A percentile compares a stretch with the other conserved stretches of the same genome.
These are phyloP conservation scores for Pythium pectinolyticum DNA, from an alignment of 352 stramenopile species.

Conservation along the genomic window DNA sequence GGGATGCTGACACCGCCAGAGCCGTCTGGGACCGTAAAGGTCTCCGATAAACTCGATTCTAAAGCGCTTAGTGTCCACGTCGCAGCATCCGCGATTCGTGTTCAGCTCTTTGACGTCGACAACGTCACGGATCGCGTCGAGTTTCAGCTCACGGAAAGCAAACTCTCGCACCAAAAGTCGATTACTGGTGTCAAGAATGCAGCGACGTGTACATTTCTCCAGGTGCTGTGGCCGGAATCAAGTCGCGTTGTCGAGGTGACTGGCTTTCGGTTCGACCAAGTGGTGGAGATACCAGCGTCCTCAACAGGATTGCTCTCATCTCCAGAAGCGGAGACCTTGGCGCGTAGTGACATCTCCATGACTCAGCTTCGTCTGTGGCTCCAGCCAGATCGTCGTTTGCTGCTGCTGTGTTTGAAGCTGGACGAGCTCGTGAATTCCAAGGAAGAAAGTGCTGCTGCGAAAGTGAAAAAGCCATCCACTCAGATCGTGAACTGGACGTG, in stretches of 20 bases:
- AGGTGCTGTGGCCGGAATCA: conserved; percentile 14
- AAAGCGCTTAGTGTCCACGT: conserved; percentile 6
- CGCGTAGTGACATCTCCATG: conserved; percentile 15
- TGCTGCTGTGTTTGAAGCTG: conserved; percentile 49
- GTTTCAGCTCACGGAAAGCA: conserved; percentile 17
- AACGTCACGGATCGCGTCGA: conserved; percentile 11
- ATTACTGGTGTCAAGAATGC: background rate
- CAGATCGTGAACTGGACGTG: conserved; percentile 39
- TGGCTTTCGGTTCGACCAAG: conserved; percentile 29
- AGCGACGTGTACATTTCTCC: conserved; percentile 19
- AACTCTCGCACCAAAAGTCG: conserved; percentile 11
- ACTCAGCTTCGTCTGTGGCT: conserved; percentile 33
- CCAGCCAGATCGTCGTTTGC: conserved; percentile 34
- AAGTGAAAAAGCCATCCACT: conserved; percentile 18
- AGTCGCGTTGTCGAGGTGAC: conserved; percentile 28
- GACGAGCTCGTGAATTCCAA: conserved; percentile 45
- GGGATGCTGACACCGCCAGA: conserved; percentile 36
- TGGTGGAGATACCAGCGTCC: conserved; percentile 16
- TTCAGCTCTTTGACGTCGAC: conserved; percentile 16
- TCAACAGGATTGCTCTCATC: conserved; percentile 1
- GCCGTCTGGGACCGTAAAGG: background rate
- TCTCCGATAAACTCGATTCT: background rate
- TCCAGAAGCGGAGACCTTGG: conserved; percentile 1
- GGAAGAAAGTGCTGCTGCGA: background rate
- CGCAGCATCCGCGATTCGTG: background rate